These are phyloP conservation scores for Cyanidioschyzon merolae DNA, from an alignment of 23 red algal genomes.

Conservation along the genomic window DNA sequence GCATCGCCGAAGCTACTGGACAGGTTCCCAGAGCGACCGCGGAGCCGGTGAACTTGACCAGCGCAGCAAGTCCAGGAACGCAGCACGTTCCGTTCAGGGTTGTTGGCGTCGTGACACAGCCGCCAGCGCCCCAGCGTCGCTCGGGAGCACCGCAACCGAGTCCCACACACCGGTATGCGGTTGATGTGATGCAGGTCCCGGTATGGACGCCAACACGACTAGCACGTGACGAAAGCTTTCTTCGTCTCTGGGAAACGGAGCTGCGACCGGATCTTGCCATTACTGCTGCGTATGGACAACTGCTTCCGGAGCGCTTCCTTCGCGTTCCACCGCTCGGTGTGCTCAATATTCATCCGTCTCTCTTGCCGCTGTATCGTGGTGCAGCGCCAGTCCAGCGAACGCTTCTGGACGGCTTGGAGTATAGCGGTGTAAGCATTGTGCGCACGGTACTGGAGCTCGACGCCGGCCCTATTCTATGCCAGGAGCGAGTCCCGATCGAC, in stretches of 20 bases:
- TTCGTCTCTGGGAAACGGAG: slow-evolving; percentile 15
- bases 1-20: not conserved
- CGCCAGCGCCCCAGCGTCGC: slow-evolving; percentile 31
- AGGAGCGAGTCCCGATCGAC: slow-evolving; percentile 25
- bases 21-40: not conserved
- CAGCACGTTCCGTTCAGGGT: slow-evolving; percentile 21
- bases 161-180: slow-evolving; percentile 42
- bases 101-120: slow-evolving; percentile 64
- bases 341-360: slow-evolving; percentile 91
- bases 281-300: slow-evolving; percentile 86
- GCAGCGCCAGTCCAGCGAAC: slow-evolving; percentile 90
- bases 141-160: slow-evolving; percentile 32
- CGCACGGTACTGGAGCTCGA: slow-evolving; percentile 79
- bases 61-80: not conserved
- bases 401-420: slow-evolving; percentile 40
- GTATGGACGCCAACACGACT: slow-evolving; percentile 49
- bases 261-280: slow-evolving; percentile 63
- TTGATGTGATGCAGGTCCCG: slow-evolving; percentile 32
- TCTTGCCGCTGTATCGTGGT: slow-evolving; percentile 74
- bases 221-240: slow-evolving; percentile 33
- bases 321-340: slow-evolving; percentile 66
- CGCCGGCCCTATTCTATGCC: slow-evolving; percentile 73
- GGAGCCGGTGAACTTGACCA: not conserved
- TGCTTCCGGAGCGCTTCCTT: slow-evolving; percentile 65
- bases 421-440: slow-evolving; percentile 61